Base-by-base conservation (phyloP, 1,284 basidiomycete species). In the Microbotryomycetes sp. region DNA sequence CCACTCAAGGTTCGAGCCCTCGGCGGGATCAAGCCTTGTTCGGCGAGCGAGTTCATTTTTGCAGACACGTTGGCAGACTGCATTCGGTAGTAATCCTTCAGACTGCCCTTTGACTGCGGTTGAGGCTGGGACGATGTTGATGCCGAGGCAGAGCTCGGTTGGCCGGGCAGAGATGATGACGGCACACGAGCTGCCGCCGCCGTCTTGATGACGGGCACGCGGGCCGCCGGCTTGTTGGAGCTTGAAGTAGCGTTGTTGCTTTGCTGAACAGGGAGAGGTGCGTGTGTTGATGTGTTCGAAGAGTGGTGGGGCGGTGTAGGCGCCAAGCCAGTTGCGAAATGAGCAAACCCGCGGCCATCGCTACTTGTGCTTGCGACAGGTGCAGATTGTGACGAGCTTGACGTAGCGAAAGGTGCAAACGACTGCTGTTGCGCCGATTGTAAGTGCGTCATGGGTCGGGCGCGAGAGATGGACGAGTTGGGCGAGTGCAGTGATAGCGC, bases 181-280 rank as follows among this genome's bases (percentile, higher is more conserved):
- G 61, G 61, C 9, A 54, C 23, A 21, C 57, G 45, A 18, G 57
- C 57, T 24, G 27, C 48, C 2, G 45, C 6, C 5, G 50, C 61
- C 15, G 57, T 52, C 15, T 41, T 47, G 24, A 67, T 67, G 57
- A 67, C 55, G 24, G 65, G 65, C 11, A 67, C 52, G n/a, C 62
- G 57, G 9, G 11, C 35, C 18, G 24, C 61, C 59, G 29, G 54
- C 9, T 11, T 41, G 35, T 41, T 41, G 35, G 35, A 11, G 35
- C 18, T 41, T 9, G 9, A 11, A 11, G 35, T 41, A 18, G 35
- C 9, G 9, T 9, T 18, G 35, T 11, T 11, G 18, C 35, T 9
- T 41, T 41, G 35, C 35, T 41, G 35, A 11, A 18, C 35, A 11
- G 35, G 35, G 9, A 11, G 35, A n/a, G n/a, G n/a, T n/a, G n/a